phyloP scores from a whole-genome alignment of 2,329 filamentous ascomycete genomes.

The Colletotrichum agaves region DNA sequence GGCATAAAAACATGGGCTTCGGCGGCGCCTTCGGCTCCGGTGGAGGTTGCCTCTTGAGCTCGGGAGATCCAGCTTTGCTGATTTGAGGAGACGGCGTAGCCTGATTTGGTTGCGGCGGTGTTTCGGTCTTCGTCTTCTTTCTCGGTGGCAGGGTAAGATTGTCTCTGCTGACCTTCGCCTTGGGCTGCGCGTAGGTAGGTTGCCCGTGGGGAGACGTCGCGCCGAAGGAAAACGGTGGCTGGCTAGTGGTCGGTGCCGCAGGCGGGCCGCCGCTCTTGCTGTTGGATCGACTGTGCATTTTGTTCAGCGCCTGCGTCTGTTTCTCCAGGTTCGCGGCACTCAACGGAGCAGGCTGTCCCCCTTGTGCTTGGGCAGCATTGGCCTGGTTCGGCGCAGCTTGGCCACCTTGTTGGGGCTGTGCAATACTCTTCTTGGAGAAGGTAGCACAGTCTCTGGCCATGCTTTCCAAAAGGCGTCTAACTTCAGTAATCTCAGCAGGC shows the following conservation, averaged over 20 bases:
- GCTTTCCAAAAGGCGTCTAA: slow-evolving; percentile 58
- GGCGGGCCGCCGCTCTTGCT: slow-evolving; percentile 62
- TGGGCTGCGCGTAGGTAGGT: slow-evolving; percentile 62
- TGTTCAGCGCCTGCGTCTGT: slow-evolving; percentile 59
- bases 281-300: slow-evolving; percentile 56
- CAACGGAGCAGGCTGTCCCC: slow-evolving; percentile 45
- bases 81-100: slow-evolving; percentile 61
- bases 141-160: slow-evolving; percentile 66
- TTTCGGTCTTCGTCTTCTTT: slow-evolving; percentile 65
- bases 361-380: slow-evolving; percentile 10
- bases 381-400: slow-evolving; percentile 43
- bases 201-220: slow-evolving; percentile 69
- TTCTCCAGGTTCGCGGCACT: slow-evolving; percentile 63
- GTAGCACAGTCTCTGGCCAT: slow-evolving; percentile 62
- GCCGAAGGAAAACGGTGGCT: slow-evolving; percentile 67
- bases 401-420: slow-evolving; percentile 20
- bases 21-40: slow-evolving; percentile 43
- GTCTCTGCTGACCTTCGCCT: slow-evolving; percentile 61
- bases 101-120: slow-evolving; percentile 50
- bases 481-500: slow-evolving; percentile 61
- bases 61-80: slow-evolving; percentile 59
- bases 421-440: slow-evolving; percentile 42
- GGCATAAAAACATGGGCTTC: slow-evolving; percentile 60
- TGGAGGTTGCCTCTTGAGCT: slow-evolving; percentile 51
- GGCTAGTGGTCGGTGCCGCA: slow-evolving; percentile 66